Percentiles rank a stretch among this genome's conserved stretches.
Evolutionary conservation across 2,329 filamentous ascomycete genomes (phyloP).

Genomic region (Pseudogymnoascus sp.): DNA sequence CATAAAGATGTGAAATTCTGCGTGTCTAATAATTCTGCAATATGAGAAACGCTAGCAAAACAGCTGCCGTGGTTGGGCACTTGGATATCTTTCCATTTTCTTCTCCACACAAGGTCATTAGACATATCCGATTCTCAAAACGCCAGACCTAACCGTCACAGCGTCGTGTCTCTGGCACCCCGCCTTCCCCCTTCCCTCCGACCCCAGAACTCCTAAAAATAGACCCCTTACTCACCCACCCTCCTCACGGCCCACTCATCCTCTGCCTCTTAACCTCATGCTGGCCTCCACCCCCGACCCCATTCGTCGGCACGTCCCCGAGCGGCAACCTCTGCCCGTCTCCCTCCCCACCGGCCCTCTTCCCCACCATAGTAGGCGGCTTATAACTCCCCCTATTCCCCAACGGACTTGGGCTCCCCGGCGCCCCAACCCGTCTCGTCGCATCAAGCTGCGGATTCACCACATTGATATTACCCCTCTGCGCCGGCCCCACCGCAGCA

Average conservation of each 20-base stretch:
- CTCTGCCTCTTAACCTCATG: slow-evolving; percentile 28
- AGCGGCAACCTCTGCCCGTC: slow-evolving; percentile 19
- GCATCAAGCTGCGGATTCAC: slow-evolving; percentile 48
- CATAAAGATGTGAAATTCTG: neutral
- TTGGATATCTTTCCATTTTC: neutral
- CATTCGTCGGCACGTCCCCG: slow-evolving; percentile 24
- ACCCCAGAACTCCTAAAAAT: neutral
- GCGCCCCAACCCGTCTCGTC: slow-evolving; percentile 51
- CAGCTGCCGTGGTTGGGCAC: neutral
- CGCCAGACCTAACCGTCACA: neutral
- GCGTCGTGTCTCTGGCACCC: neutral
- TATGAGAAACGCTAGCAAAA: slow-evolving; percentile 4
- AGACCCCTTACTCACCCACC: neutral
- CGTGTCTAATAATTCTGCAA: neutral
- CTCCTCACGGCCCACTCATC: slow-evolving; percentile 15
- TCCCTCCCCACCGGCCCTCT: slow-evolving; percentile 19
- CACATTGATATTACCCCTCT: slow-evolving; percentile 32
- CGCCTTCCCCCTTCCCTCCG: no score
- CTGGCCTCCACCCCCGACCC: slow-evolving; percentile 10
- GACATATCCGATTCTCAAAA: neutral
- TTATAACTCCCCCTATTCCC: slow-evolving; percentile 51
- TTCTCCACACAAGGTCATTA: neutral
- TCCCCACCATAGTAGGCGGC: slow-evolving; percentile 46
- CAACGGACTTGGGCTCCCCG: slow-evolving; percentile 46
- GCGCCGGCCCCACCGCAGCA: slow-evolving; percentile 14